Evolutionary conservation across 257 asterid genomes (phyloP).

Genomic region (Przewalskia tangutica): DNA sequence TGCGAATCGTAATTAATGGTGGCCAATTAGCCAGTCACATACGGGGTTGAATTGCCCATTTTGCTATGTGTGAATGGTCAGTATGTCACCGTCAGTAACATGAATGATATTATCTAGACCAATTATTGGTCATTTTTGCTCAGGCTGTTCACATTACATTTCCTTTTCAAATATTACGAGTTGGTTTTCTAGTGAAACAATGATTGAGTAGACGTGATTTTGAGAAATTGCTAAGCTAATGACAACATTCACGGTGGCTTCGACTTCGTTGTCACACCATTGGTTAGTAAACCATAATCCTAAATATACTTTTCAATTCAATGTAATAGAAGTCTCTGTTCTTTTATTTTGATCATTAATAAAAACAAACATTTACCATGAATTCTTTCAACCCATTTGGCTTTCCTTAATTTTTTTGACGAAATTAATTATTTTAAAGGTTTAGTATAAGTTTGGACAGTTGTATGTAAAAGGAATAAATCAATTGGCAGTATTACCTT

Average conservation of each 20-base stretch:
- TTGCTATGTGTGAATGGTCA: conserved; percentile 36
- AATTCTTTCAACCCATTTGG: too few relatives aligned
- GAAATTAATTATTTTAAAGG: too few relatives aligned
- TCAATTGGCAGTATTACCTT: too few relatives aligned
- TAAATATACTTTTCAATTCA: background rate
- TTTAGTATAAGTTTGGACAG: background rate
- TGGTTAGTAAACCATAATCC: conserved; percentile 32
- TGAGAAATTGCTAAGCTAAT: background rate
- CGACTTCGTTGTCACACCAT: conserved; percentile 69
- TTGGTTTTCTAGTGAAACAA: background rate
- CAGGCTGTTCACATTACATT: conserved; percentile 18
- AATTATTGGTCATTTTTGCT: conserved; percentile 4
- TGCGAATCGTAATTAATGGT: conserved; percentile 14
- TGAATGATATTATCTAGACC: conserved; percentile 18
- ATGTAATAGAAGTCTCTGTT: too few relatives aligned
- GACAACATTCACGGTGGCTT: conserved; percentile 49
- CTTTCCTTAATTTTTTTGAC: too few relatives aligned
- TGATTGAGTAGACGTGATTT: background rate
- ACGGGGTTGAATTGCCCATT: conserved; percentile 8
- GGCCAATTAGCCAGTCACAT: conserved; percentile 38
- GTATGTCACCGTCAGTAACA: conserved; percentile 36
- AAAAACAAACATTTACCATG: background rate
- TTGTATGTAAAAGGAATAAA: background rate
- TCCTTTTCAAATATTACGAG: background rate
- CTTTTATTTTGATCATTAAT: too few relatives aligned